Evolutionary conservation across 192 early-diverging fungal species (phyloP).

Genomic region (Linnemannia zychae): DNA sequence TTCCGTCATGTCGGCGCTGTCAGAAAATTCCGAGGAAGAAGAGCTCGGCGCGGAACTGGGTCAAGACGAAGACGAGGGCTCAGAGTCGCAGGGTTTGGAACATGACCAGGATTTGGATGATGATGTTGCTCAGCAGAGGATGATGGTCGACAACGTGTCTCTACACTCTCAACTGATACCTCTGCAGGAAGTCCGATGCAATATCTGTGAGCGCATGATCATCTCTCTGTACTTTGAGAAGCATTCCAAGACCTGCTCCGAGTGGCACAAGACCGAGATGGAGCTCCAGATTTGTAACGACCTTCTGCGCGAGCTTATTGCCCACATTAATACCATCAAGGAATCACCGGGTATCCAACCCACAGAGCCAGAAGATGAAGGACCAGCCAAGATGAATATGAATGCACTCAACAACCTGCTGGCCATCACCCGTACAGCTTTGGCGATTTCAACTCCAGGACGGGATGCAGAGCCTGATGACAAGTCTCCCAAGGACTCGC

Average conservation of each 20-base stretch:
- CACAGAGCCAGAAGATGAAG: constrained; percentile 6
- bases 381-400: constrained; percentile 15
- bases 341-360: constrained; percentile 5
- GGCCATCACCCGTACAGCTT: constrained; percentile 60
- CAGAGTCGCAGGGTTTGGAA: background rate
- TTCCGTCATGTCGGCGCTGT: constrained; percentile 41
- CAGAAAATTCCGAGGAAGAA: constrained; percentile 34
- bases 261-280: constrained; percentile 84
- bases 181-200: constrained; percentile 73
- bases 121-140: constrained; percentile 11
- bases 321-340: constrained; percentile 57
- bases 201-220: constrained; percentile 82
- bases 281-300: constrained; percentile 84
- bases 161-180: constrained; percentile 38
- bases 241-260: constrained; percentile 76
- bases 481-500: constrained; percentile 30
- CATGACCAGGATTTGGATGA: background rate
- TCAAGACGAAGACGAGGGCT: background rate
- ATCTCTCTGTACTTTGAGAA: constrained; percentile 81
- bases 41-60: constrained; percentile 11
- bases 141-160: constrained; percentile 19
- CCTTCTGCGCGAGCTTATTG: constrained; percentile 69
- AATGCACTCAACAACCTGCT: constrained; percentile 55
- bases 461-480: constrained; percentile 37
- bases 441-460: constrained; percentile 65